phyloP scores from a whole-genome alignment of 225 moss, liverwort and hornwort species.

The Straminergon stramineum region DNA sequence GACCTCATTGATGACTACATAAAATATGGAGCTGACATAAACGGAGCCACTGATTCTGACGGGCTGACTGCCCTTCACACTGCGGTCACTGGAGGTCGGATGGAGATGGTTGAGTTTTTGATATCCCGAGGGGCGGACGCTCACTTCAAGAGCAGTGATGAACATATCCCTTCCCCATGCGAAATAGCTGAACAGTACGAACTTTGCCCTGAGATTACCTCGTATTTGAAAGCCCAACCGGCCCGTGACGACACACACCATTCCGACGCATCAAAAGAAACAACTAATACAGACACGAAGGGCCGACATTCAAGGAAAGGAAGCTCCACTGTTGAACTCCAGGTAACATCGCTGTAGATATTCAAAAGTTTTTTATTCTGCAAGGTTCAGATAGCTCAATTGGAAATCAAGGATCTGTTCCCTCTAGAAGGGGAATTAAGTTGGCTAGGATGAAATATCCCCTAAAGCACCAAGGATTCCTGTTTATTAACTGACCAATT shows the following conservation, averaged over 20 bases:
- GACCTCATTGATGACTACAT: conserved; percentile 42
- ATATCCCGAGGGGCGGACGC: conserved; percentile 43
- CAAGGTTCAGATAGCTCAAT: not conserved
- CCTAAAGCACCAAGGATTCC: not conserved
- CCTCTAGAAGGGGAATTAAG: not conserved
- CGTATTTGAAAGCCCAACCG: conserved; percentile 2
- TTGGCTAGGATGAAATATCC: not conserved
- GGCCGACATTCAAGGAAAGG: not conserved
- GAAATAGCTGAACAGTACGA: conserved; percentile 20
- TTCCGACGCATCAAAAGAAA: not conserved
- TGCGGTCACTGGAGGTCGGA: conserved; percentile 30
- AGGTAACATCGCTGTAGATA: not conserved
- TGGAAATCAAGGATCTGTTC: not conserved
- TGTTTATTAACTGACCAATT: not conserved
- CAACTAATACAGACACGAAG: not conserved
- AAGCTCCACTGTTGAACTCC: conserved; percentile 8
- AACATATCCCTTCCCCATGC: conserved; percentile 23
- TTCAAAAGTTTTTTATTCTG: not conserved
- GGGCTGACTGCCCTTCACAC: conserved; percentile 47
- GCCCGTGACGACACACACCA: not conserved
- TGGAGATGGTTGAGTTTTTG: conserved; percentile 34
- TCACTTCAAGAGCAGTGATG: conserved; percentile 23
- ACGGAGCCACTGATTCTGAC: conserved; percentile 10
- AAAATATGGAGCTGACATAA: conserved; percentile 43
- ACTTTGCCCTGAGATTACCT: not conserved